These are phyloP conservation scores for Trichophaea hybrida DNA, from an alignment of 2,329 filamentous ascomycete genomes.

Conservation along the genomic window DNA sequence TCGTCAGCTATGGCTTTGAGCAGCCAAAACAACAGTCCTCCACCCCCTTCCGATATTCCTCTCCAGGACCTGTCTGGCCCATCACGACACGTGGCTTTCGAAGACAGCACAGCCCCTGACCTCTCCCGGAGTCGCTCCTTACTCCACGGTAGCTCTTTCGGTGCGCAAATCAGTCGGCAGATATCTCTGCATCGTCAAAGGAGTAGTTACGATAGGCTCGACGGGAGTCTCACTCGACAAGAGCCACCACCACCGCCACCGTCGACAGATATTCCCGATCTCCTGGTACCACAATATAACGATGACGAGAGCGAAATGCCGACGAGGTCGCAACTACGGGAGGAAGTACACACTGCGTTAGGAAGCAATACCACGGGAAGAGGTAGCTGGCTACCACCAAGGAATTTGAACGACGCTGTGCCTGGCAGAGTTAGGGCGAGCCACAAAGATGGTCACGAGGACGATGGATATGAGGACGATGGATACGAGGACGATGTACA, in stretches of 20 bases:
- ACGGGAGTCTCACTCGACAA: neutral
- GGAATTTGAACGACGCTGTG: slow-evolving; percentile 9
- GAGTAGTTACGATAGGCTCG: slow-evolving; percentile 19
- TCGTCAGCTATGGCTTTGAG: neutral
- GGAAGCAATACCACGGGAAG: slow-evolving; percentile 7
- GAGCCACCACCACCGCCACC: slow-evolving; percentile 6
- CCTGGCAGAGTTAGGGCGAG: slow-evolving; percentile 9
- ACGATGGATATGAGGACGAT: slow-evolving; percentile 13
- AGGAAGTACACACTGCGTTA: slow-evolving; percentile 16
- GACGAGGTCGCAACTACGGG: slow-evolving; percentile 9
- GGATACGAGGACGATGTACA: slow-evolving; percentile 17
- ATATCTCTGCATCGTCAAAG: slow-evolving; percentile 16
- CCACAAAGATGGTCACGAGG: neutral
- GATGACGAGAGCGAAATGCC: slow-evolving; percentile 10
- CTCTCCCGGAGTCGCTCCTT: slow-evolving; percentile 14
- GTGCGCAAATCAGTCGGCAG: slow-evolving; percentile 22
- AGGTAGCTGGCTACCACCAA: slow-evolving; percentile 22
- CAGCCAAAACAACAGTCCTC: slow-evolving; percentile 1
- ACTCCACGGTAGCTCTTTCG: slow-evolving; percentile 14
- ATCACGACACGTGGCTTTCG: neutral
- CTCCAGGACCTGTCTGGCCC: slow-evolving; percentile 19
- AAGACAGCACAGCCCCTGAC: neutral
- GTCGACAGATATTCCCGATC: slow-evolving; percentile 11
- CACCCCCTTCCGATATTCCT: slow-evolving; percentile 9
- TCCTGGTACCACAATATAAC: slow-evolving; percentile 13